These are phyloP conservation scores for Sugiyamaella xylanicola DNA, from an alignment of 1,139 yeast species.

Conservation along the genomic window DNA sequence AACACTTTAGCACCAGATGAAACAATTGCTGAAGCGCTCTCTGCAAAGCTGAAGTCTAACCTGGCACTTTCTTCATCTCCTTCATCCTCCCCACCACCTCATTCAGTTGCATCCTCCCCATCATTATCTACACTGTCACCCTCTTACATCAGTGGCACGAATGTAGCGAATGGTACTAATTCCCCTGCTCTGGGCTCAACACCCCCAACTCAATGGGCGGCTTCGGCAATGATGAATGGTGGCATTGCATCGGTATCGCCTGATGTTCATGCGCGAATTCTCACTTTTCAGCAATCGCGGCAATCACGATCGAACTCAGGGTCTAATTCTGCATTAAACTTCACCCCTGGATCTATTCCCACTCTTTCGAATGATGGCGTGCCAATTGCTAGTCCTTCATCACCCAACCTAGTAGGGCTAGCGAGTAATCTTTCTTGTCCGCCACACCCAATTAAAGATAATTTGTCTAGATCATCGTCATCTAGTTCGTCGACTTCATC, in stretches of 20 bases:
- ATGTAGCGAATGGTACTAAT: constrained; percentile 5
- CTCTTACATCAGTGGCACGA: background rate
- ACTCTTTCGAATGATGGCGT: background rate
- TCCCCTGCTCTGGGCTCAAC: constrained; percentile 15
- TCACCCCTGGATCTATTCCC: constrained; percentile 19
- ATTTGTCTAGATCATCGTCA: constrained; percentile 21
- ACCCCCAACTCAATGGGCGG: constrained; percentile 17
- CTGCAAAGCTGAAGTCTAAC: constrained; percentile 6
- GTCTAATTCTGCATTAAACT: constrained; percentile 24
- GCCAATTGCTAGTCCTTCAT: constrained; percentile 6
- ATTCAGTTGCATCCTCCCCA: constrained; percentile 1
- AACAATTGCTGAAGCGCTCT: constrained; percentile 6
- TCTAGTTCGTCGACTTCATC: constrained; percentile 20
- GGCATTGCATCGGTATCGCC: constrained; percentile 20
- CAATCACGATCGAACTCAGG: constrained; percentile 35
- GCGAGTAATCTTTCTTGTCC: background rate
- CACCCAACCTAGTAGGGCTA: constrained; percentile 10
- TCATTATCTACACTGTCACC: constrained; percentile 7
- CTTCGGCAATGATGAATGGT: constrained; percentile 20
- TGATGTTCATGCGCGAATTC: constrained; percentile 29
- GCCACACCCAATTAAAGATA: background rate
- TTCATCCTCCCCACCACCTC: constrained; percentile 4
- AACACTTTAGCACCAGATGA: background rate
- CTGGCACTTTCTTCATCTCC: background rate
- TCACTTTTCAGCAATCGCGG: constrained; percentile 36